phyloP scores from a whole-genome alignment of 345 rosid species.

The Boechera divaricarpa region DNA sequence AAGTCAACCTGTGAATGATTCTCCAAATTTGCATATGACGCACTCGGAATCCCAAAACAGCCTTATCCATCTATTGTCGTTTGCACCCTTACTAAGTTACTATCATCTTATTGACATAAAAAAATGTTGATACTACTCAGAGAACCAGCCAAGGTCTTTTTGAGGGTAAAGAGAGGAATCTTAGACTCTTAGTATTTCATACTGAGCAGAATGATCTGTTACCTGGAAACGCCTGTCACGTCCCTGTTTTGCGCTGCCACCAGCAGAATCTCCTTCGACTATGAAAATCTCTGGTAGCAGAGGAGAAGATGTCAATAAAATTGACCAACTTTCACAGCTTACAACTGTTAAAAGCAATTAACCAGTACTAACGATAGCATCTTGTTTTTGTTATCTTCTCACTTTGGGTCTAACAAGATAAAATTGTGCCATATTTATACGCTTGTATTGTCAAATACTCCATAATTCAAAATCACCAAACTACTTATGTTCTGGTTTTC shows the following conservation, averaged over 20 bases:
- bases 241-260: slow-evolving; percentile 99
- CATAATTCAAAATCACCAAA: background rate
- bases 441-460: background rate
- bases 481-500: slow-evolving; percentile 38
- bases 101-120: background rate
- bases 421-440: background rate
- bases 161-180: background rate
- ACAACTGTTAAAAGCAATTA: slow-evolving; percentile 18
- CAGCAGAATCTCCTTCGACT: slow-evolving; percentile 99
- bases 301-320: slow-evolving; percentile 7
- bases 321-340: slow-evolving; percentile 8
- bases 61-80: background rate
- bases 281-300: slow-evolving; percentile 78
- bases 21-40: background rate
- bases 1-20: background rate
- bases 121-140: slow-evolving; percentile 6
- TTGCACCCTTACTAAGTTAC: background rate
- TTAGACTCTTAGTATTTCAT: background rate
- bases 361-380: background rate
- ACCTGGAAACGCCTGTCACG: slow-evolving; percentile 99
- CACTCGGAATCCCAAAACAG: slow-evolving; percentile 16
- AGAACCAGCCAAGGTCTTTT: slow-evolving; percentile 10
- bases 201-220: background rate
- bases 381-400: background rate
- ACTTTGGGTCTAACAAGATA: too few species aligned